Percentiles rank a stretch among this genome's conserved stretches.
phyloP scores from a whole-genome alignment of 2,329 filamentous ascomycete genomes.

The Xylaria arbuscula region DNA sequence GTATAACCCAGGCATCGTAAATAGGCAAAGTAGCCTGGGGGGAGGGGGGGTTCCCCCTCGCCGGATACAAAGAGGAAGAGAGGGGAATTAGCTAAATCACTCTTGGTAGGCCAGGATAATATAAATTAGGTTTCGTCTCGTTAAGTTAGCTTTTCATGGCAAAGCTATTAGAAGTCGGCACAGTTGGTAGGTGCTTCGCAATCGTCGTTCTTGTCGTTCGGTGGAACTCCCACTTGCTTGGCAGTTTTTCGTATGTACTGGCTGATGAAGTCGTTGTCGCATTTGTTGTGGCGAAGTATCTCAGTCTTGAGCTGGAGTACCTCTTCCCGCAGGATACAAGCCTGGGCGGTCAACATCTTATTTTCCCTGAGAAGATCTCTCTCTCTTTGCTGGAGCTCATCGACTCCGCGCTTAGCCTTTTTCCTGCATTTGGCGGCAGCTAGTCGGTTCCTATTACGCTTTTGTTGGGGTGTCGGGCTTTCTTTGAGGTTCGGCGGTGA shows the following conservation, averaged over 20 bases:
- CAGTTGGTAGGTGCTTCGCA: not conserved
- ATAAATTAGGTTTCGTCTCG: too few relatives aligned
- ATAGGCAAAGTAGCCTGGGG: not conserved
- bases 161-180: not conserved
- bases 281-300: slow-evolving; percentile 48
- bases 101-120: not conserved
- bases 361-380: slow-evolving; percentile 43
- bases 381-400: slow-evolving; percentile 56
- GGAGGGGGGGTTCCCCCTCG: not conserved
- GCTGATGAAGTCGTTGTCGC: slow-evolving; percentile 45
- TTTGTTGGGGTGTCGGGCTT: slow-evolving; percentile 14
- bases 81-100: not conserved
- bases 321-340: slow-evolving; percentile 44
- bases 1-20: not conserved
- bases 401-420: slow-evolving; percentile 65
- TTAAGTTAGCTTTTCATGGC: not conserved
- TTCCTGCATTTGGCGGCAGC: slow-evolving; percentile 66
- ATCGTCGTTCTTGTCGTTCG: not conserved
- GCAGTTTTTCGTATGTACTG: slow-evolving; percentile 34
- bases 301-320: slow-evolving; percentile 48
- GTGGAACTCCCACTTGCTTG: slow-evolving; percentile 12
- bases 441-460: slow-evolving; percentile 59
- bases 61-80: too few relatives aligned
- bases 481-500: slow-evolving; percentile 6
- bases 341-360: slow-evolving; percentile 42